Base-by-base conservation (phyloP, 2,329 filamentous ascomycete genomes). In the Canariomyces notabilis region DNA sequence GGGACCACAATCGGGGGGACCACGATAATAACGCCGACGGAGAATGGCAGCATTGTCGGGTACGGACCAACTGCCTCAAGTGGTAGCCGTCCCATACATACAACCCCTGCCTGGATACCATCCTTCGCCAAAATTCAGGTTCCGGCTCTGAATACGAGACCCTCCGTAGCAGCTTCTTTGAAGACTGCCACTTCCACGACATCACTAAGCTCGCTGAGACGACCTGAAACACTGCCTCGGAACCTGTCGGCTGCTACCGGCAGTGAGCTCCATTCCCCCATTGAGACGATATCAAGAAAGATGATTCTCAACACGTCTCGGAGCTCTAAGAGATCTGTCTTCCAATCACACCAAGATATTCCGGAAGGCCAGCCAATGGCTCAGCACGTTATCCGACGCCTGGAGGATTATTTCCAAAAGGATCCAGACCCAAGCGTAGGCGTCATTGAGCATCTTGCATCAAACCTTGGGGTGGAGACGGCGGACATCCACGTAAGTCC, bases 381-480 rank as follows among this genome's bases (percentile, higher is more conserved):
- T 5, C 59, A 65, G 12, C 75, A 77, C 44, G 67, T 77, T 6
- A 67, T 76, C 48, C 64, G 61, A 16, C 70, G 75, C 2, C 64
- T 80, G 2, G 75, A 80, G 44, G 69, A 74, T 20, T 79, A 77
- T 49, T 80, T 75, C 51, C 66, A 70, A 20, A 62, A 63, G 6
- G 67, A 76, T 21, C 65, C 72, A 2, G 59, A 69, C 1, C 76
- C 76, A 2, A 75, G 67, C 34, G 66, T 75, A 37, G 71, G 69
- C 1, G 69, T 76, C 33, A 71, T 71, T 29, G 74, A 75, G 33
- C 74, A 77, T 56, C 64, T 78, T 34, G 75, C 76, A 8, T 79
- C 76, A 0, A 79, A 73, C 33, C 60, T 79, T 2, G 73, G 73
- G 12, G 70, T 77, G 19, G 74, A 78, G 45, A 67, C 69, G 3